phyloP scores from a whole-genome alignment of 768 basidiomycete genomes.

The Melanogaster broomeanus region DNA sequence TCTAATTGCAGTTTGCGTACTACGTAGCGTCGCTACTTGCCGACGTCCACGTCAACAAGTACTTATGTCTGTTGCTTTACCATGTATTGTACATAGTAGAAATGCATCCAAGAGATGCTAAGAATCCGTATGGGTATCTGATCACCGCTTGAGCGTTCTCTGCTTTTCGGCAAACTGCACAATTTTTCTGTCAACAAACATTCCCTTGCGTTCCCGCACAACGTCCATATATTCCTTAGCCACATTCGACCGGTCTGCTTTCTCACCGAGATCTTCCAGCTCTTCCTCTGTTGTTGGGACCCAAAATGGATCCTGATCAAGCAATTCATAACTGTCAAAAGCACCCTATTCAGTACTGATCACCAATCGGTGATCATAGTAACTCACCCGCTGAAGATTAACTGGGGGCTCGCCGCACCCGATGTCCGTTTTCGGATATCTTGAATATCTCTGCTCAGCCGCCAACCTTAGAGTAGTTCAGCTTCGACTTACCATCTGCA shows the following conservation, averaged over 20 bases:
- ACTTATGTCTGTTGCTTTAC: conserved; percentile 4
- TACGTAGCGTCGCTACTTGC: conserved; percentile 16
- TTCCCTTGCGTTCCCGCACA: conserved; percentile 89
- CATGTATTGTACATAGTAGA: too few species aligned
- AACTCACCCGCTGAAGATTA: conserved; percentile 91
- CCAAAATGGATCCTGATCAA: conserved; percentile 97
- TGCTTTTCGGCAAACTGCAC: conserved; percentile 98
- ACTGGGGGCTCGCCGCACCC: conserved; percentile 94
- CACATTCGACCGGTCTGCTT: conserved; percentile 91
- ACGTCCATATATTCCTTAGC: conserved; percentile 91
- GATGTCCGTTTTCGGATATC: conserved; percentile 97
- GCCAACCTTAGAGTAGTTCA: background rate
- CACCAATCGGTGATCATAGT: background rate
- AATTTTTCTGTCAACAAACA: conserved; percentile 94
- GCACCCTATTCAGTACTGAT: conserved; percentile 16
- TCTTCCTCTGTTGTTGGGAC: conserved; percentile 97
- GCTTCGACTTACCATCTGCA: conserved; percentile 71
- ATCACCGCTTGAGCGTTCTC: conserved; percentile 73
- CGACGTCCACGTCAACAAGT: conserved; percentile 4
- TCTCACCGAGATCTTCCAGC: conserved; percentile 94
- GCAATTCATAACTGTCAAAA: conserved; percentile 75
- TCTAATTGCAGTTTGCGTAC: background rate
- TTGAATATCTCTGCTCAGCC: conserved; percentile 33
- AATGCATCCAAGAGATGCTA: too few species aligned
- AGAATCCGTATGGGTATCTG: too few species aligned